A percentile compares a stretch with the other conserved stretches of the same genome.
phyloP scores from a whole-genome alignment of 2,329 filamentous ascomycete genomes.

The Drechslerella stenobrocha region DNA sequence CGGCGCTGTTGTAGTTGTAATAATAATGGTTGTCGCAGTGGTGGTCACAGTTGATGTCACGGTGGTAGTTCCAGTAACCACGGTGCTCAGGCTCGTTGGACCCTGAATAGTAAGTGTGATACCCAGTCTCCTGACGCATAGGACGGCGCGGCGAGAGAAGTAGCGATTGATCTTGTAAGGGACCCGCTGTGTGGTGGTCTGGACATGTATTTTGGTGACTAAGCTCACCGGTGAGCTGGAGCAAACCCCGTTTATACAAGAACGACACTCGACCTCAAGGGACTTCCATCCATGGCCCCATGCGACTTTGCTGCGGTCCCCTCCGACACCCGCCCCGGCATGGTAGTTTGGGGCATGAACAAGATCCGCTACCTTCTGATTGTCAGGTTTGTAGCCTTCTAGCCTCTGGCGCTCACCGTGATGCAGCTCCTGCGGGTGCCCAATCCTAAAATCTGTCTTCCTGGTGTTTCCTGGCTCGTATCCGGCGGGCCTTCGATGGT shows the following conservation, averaged over 20 bases:
- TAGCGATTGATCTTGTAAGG: conserved; percentile 38
- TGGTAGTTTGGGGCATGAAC: too few species aligned
- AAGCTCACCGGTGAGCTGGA: conserved; percentile 27
- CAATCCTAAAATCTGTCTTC: too few species aligned
- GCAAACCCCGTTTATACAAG: conserved; percentile 43
- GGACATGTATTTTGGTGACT: conserved; percentile 22
- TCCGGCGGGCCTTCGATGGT: too few species aligned
- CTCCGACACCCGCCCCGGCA: conserved; percentile 12
- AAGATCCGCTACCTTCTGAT: too few species aligned
- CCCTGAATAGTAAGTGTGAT: conserved; percentile 32
- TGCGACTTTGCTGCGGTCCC: conserved; percentile 20
- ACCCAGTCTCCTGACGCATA: conserved; percentile 21
- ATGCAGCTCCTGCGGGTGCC: too few species aligned
- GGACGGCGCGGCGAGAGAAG: conserved; percentile 25
- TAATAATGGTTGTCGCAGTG: conserved; percentile 20
- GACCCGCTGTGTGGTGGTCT: conserved; percentile 21
- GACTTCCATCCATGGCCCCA: conserved; percentile 30
- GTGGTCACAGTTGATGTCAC: conserved; percentile 20
- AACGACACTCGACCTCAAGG: conserved; percentile 33
- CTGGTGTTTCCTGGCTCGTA: too few species aligned
- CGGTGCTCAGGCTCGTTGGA: conserved; percentile 17
- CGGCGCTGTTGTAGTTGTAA: conserved; percentile 1
- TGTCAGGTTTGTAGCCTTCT: too few species aligned
- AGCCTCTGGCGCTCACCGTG: too few species aligned
- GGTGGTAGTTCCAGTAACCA: conserved; percentile 16